Evolutionary conservation across 2,329 filamentous ascomycete species (phyloP).

Genomic region (Venturiaceae sp.): DNA sequence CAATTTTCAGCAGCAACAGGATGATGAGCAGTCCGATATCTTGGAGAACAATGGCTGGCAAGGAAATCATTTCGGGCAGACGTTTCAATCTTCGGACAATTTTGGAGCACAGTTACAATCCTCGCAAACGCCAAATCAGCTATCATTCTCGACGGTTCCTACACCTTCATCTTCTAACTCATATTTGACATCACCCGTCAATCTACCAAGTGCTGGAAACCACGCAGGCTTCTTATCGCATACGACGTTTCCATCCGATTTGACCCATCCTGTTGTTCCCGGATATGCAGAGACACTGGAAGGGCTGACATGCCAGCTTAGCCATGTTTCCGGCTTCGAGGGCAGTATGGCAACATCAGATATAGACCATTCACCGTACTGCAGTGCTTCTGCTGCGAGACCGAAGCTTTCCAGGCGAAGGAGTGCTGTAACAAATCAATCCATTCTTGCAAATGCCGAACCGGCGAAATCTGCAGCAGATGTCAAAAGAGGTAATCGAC

Average conservation of each 20-base stretch:
- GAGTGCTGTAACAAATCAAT: not conserved
- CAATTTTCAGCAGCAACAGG: not conserved
- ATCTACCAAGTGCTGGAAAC: not conserved
- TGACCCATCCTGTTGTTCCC: not conserved
- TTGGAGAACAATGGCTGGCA: not conserved
- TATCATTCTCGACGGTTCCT: not conserved
- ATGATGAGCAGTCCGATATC: not conserved
- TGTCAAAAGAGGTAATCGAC: not conserved
- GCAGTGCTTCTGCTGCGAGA: not conserved
- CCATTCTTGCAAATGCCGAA: not conserved
- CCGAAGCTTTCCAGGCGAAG: not conserved
- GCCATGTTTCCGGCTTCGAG: not conserved
- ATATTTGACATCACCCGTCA: not conserved
- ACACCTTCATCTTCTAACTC: not conserved
- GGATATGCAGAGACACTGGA: not conserved
- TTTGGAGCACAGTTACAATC: not conserved
- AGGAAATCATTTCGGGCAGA: not conserved
- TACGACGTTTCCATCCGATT: not conserved
- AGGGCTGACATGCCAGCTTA: not conserved
- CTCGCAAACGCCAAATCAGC: not conserved
- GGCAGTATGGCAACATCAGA: not conserved
- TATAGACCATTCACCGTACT: not conserved
- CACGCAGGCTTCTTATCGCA: not conserved
- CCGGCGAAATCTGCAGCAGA: not conserved
- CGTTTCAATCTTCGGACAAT: not conserved